Evolutionary conservation across 2,329 filamentous ascomycete genomes (phyloP), one percentile per base, ranked within the genome.

Genomic region (Orbilia javanica): DNA sequence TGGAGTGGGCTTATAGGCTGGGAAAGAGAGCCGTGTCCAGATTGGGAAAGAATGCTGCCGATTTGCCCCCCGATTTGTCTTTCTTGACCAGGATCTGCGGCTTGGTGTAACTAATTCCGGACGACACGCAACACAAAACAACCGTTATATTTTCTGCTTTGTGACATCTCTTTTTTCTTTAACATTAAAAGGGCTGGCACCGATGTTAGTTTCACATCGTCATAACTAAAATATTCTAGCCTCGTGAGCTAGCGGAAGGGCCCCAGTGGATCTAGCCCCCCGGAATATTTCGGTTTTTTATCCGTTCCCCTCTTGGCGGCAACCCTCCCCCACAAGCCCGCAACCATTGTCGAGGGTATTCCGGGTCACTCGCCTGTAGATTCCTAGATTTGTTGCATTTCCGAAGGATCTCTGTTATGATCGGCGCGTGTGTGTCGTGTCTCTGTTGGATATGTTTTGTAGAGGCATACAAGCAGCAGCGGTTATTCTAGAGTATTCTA

Each of bases 51-150:
- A 8, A 1, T 25, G 39, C 25, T 36, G 29, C 8, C 29, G 20
- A 63, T 53, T 74, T 67, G 62, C 53, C 53, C 57, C 36, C 42
- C 63, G 15, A 63, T 46, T 34, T 36, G 50, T 42, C 29, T 8
- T 34, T 66, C n/a, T 15, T 27, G 27, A 53, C 48, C 39, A 31
- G 60, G 46, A 65, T 72, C 10, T 48, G 11, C 11, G 5, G 13
- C 18, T 15, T 36, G 70, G 70, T 60, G 70, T 74, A 74, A 74
- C 70, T 63, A 68, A 27, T 62, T 74, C 63, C 70, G 70, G 70
- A 67, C 42, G 63, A 39, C 70, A 46, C 22, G 20, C 62, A 74
- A 74, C 70, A 63, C 63, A 68, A 68, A 63, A 63, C 63, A 73
- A 66, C 69, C 60, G 69, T 73, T 73, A 66, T 65, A 65, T 50